A percentile compares a stretch with the other conserved stretches of the same genome.
Conservation (phyloP, 306 rosid species). For the Vicia villosa region DNA sequence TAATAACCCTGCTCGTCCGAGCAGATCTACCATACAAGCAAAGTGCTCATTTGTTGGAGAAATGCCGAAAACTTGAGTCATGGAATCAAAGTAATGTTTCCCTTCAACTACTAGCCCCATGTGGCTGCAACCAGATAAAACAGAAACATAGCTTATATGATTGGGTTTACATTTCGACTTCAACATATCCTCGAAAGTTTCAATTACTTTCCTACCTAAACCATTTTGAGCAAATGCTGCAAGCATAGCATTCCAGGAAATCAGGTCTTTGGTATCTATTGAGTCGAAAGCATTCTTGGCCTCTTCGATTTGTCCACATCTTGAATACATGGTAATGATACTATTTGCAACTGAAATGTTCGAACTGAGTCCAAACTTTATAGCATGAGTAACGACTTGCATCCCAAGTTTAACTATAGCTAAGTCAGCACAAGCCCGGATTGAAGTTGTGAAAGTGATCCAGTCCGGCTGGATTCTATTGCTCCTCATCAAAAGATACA, state of each 20-base stretch:
- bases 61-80: slow-evolving; percentile 59
- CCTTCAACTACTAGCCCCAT: slow-evolving; percentile 68
- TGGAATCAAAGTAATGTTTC: slow-evolving; percentile 55
- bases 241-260: slow-evolving; percentile 76
- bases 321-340: slow-evolving; percentile 63
- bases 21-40: slow-evolving; percentile 70
- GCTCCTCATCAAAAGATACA: slow-evolving; percentile 58
- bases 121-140: slow-evolving; percentile 76
- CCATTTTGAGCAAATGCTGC: slow-evolving; percentile 75
- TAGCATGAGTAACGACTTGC: slow-evolving; percentile 54
- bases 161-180: slow-evolving; percentile 50
- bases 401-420: slow-evolving; percentile 60
- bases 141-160: slow-evolving; percentile 63
- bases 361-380: slow-evolving; percentile 50
- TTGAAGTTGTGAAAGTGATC: slow-evolving; percentile 56
- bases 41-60: slow-evolving; percentile 64
- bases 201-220: slow-evolving; percentile 57
- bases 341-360: slow-evolving; percentile 65
- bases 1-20: slow-evolving; percentile 67
- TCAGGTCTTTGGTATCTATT: slow-evolving; percentile 47
- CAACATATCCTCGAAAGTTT: slow-evolving; percentile 59
- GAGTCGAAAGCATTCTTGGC: slow-evolving; percentile 54
- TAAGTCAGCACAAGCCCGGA: slow-evolving; percentile 70
- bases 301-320: slow-evolving; percentile 63
- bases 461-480: slow-evolving; percentile 52